phyloP scores from a whole-genome alignment of 2,329 filamentous ascomycete species.

The Westerdykella sp. region DNA sequence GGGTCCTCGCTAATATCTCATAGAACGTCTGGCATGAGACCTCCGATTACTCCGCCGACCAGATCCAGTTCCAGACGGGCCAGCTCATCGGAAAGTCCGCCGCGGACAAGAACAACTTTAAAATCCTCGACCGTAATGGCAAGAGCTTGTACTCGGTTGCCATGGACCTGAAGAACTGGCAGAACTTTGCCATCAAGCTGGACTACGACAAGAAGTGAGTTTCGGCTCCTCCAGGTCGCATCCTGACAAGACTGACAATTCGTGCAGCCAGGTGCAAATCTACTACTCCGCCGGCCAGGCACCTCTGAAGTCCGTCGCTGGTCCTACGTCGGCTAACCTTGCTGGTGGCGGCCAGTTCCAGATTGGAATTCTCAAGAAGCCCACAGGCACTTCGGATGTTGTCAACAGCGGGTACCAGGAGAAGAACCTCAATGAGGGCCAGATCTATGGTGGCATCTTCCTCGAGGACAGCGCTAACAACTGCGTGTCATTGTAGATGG shows the following conservation, averaged over 20 bases:
- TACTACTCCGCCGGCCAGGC: conserved; percentile 50
- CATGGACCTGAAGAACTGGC: conserved; percentile 49
- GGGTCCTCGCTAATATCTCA: not conserved
- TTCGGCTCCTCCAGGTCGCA: not conserved
- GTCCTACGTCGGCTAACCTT: conserved; percentile 46
- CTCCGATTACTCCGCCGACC: conserved; percentile 37
- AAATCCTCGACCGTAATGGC: conserved; percentile 33
- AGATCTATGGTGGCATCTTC: conserved; percentile 37
- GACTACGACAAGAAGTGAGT: conserved; percentile 53
- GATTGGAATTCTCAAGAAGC: conserved; percentile 58
- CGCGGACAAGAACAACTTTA: conserved; percentile 44
- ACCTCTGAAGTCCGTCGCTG: conserved; percentile 45
- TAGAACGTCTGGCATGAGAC: conserved; percentile 37
- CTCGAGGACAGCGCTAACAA: conserved; percentile 33
- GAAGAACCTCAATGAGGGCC: conserved; percentile 32
- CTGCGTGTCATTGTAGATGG: conserved; percentile 27
- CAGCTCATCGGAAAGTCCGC: conserved; percentile 45
- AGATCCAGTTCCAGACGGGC: conserved; percentile 50
- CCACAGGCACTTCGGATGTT: conserved; percentile 40
- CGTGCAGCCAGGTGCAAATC: conserved; percentile 48
- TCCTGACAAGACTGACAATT: not conserved
- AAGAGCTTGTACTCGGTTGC: conserved; percentile 45
- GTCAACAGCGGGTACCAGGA: conserved; percentile 35
- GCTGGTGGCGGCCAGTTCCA: conserved; percentile 57
- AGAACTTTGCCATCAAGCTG: conserved; percentile 57